phyloP scores from a whole-genome alignment of 108 stramenopile genomes.

The Conticribra weissflogii region DNA sequence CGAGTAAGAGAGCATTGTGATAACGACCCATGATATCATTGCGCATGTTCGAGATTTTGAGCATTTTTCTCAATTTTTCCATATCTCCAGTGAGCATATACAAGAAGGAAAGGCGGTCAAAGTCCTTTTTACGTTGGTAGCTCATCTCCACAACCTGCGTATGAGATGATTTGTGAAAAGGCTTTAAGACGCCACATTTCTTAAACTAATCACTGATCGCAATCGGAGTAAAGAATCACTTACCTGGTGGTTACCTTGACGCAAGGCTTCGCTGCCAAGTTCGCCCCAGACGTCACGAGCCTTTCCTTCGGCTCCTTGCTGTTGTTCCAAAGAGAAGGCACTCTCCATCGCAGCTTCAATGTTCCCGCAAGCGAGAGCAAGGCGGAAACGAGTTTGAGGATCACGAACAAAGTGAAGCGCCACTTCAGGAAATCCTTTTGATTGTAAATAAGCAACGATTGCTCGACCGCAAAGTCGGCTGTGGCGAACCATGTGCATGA shows the following conservation, averaged over 20 bases:
- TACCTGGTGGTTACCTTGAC: slow-evolving; percentile 95
- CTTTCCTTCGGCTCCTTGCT: slow-evolving; percentile 60
- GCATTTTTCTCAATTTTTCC: slow-evolving; percentile 97
- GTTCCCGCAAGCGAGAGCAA: slow-evolving; percentile 98
- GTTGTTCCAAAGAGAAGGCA: slow-evolving; percentile 88
- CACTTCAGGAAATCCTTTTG: slow-evolving; percentile 98
- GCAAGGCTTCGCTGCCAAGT: slow-evolving; percentile 93
- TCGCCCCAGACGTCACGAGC: slow-evolving; percentile 92
- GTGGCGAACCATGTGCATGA: slow-evolving; percentile 97
- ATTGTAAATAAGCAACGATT: slow-evolving; percentile 96
- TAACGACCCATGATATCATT: slow-evolving; percentile 96
- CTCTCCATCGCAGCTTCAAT: slow-evolving; percentile 97
- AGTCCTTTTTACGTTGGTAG: slow-evolving; percentile 97
- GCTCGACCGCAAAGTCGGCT: slow-evolving; percentile 95
- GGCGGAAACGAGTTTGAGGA: slow-evolving; percentile 92
- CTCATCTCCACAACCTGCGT: slow-evolving; percentile 94
- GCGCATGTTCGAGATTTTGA: slow-evolving; percentile 96
- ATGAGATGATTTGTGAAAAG: neutral
- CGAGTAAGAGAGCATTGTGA: slow-evolving; percentile 96
- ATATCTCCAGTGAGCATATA: slow-evolving; percentile 95
- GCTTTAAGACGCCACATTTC: no score
- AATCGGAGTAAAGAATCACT: slow-evolving; percentile 4
- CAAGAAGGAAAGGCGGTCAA: slow-evolving; percentile 96
- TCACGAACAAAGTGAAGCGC: slow-evolving; percentile 99
- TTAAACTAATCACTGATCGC: no score